These are phyloP conservation scores for Emmonsiellopsis sp. DNA, from an alignment of 2,329 filamentous ascomycete species.

Conservation along the genomic window DNA sequence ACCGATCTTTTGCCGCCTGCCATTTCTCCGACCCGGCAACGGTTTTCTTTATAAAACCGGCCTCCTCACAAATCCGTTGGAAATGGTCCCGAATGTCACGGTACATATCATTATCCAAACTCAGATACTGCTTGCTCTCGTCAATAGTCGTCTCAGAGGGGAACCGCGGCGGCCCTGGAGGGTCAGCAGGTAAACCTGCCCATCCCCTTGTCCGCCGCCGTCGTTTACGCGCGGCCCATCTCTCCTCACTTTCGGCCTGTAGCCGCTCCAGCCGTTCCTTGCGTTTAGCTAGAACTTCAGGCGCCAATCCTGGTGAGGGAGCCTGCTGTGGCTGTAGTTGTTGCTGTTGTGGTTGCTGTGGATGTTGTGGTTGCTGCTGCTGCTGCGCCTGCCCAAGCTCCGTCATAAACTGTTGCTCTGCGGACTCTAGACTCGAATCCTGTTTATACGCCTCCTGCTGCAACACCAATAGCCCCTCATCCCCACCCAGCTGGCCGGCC, in stretches of 20 bases:
- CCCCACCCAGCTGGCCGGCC: constrained; percentile 20
- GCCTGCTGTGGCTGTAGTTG: constrained; percentile 8
- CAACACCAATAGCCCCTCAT: constrained; percentile 28
- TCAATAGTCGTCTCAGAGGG: constrained; percentile 75
- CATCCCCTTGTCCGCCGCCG: constrained; percentile 59
- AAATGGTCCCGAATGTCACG: constrained; percentile 57
- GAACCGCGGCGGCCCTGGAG: constrained; percentile 60
- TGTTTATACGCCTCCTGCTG: constrained; percentile 31
- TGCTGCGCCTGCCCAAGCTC: background rate
- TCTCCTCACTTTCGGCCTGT: constrained; percentile 51
- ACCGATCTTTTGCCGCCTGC: constrained; percentile 58
- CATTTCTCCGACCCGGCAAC: constrained; percentile 62
- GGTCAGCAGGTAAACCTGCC: constrained; percentile 58
- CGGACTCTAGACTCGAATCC: constrained; percentile 20
- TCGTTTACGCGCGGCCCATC: constrained; percentile 55
- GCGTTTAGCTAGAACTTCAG: constrained; percentile 43
- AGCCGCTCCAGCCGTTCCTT: constrained; percentile 46
- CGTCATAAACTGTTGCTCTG: background rate
- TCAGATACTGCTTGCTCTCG: constrained; percentile 62
- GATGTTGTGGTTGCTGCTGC: constrained; percentile 16
- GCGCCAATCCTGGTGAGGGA: constrained; percentile 27
- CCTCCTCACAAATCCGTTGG: constrained; percentile 58
- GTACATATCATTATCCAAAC: constrained; percentile 55
- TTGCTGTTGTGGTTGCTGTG: constrained; percentile 14
- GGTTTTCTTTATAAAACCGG: constrained; percentile 65